Evolutionary conservation across 768 basidiomycete genomes (phyloP), one percentile per base, ranked within the genome.

Genomic region (Kwoniella bestiolae): DNA sequence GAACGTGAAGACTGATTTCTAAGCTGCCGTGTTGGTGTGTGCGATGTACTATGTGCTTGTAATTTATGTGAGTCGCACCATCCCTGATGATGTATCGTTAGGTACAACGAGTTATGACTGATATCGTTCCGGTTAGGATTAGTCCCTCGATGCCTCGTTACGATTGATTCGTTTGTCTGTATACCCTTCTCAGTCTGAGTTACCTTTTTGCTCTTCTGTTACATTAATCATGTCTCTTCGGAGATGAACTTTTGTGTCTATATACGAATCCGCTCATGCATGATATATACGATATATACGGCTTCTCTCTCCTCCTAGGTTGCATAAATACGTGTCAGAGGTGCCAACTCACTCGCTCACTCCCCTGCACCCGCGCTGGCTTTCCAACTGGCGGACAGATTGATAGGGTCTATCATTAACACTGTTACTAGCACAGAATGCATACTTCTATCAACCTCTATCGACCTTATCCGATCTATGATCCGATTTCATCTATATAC

Each of bases 1-100:
- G 34, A 55, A 55, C 25, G 51, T 7, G 28, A 44, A 56, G 32
- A 49, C 52, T 16, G 66, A 62, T 62, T 56, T 67, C 46, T 67
- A 62, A 31, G 6, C 25, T 5, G 23, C 23, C 3, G n/a, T 4
- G 16, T 4, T 60, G 57, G 1, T 32, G 46, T 21, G 9, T 50
- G 21, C 23, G 11, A 32, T 28, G 41, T 44, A 14, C 38, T 23
- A 44, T 56, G 18, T 31, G 6, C 38, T 58, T 45, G 50, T 38
- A 29, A 46, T 60, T 47, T 49, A 50, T 46, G 31, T 51, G 18
- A 50, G 29, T 11, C 5, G 12, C 21, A 49, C 11, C 18, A 26
- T 11, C 21, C n/a, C n/a, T n/a, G n/a, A n/a, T n/a, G n/a, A n/a
- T n/a, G n/a, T n/a, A n/a, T n/a, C n/a, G n/a, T n/a, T n/a, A n/a